These are phyloP conservation scores for Verbena officinalis DNA, from an alignment of 257 asterid species.

Conservation along the genomic window DNA sequence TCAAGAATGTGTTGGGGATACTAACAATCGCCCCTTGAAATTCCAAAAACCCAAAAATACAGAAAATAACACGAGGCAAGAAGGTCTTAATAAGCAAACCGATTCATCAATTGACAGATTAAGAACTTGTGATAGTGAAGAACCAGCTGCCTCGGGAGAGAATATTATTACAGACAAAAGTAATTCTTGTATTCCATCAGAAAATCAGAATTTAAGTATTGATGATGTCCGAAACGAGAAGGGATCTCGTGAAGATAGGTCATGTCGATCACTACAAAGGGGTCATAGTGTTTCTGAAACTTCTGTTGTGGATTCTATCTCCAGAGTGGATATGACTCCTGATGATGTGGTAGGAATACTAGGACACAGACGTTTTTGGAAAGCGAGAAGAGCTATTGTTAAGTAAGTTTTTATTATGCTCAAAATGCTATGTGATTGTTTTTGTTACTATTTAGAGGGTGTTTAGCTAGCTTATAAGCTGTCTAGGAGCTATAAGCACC, in stretches of 20 bases:
- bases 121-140: constrained; percentile 25
- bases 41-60: constrained; percentile 31
- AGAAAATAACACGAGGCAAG: constrained; percentile 31
- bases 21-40: constrained; percentile 29
- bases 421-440: no score
- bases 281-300: constrained; percentile 60
- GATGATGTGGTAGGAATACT: constrained; percentile 86
- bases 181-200: constrained; percentile 27
- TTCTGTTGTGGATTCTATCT: constrained; percentile 63
- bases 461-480: no score
- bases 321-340: constrained; percentile 56
- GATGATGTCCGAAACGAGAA: constrained; percentile 35
- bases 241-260: constrained; percentile 40
- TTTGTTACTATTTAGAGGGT: no score
- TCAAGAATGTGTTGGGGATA: constrained; percentile 39
- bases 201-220: constrained; percentile 32
- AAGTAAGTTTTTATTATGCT: constrained; percentile 52
- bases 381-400: constrained; percentile 84
- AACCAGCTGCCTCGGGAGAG: constrained; percentile 25
- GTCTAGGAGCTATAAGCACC: no score
- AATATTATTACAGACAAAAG: constrained; percentile 21
- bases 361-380: constrained; percentile 89
- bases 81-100: constrained; percentile 29
- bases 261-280: constrained; percentile 37
- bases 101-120: constrained; percentile 31